A percentile compares a stretch with the other conserved stretches of the same genome.
These are phyloP conservation scores for Monosporascus sp. DNA, from an alignment of 2,329 filamentous ascomycete genomes.

Conservation along the genomic window DNA sequence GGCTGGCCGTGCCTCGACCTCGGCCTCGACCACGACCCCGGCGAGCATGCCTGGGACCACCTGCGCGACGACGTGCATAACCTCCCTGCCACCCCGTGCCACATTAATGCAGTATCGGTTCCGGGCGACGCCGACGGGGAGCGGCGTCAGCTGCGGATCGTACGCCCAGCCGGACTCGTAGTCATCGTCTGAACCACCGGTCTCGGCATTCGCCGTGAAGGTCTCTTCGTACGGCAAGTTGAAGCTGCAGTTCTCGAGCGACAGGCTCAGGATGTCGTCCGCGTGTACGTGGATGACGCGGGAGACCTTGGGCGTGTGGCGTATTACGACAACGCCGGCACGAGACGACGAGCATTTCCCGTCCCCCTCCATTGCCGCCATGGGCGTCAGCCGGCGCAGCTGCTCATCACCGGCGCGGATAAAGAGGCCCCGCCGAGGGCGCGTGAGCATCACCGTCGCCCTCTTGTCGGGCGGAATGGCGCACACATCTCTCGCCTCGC, in stretches of 20 bases:
- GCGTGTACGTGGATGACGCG: constrained; percentile 18
- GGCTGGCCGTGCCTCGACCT: background rate
- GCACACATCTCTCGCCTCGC: constrained; percentile 22
- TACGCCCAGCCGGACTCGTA: constrained; percentile 22
- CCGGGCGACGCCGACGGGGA: constrained; percentile 12
- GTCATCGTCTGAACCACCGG: constrained; percentile 2
- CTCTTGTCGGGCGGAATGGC: constrained; percentile 14
- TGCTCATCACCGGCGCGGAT: constrained; percentile 23
- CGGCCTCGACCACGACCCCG: background rate
- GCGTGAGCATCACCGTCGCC: constrained; percentile 19
- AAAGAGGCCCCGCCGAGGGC: constrained; percentile 22
- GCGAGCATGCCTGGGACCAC: constrained; percentile 11
- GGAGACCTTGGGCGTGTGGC: constrained; percentile 13
- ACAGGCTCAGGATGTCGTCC: constrained; percentile 23
- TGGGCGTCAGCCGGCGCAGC: constrained; percentile 14
- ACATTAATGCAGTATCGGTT: constrained; percentile 18
- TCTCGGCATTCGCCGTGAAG: constrained; percentile 1
- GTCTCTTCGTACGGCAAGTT: constrained; percentile 24
- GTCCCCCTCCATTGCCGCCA: background rate
- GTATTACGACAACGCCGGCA: background rate
- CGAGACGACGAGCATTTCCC: background rate
- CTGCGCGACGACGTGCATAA: constrained; percentile 7
- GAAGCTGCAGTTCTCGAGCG: constrained; percentile 29
- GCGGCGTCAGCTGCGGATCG: constrained; percentile 22
- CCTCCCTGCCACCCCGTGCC: constrained; percentile 4